Evolutionary conservation across 1,139 yeast genomes (phyloP).

Genomic region (Scheffersomyces illinoinensis): DNA sequence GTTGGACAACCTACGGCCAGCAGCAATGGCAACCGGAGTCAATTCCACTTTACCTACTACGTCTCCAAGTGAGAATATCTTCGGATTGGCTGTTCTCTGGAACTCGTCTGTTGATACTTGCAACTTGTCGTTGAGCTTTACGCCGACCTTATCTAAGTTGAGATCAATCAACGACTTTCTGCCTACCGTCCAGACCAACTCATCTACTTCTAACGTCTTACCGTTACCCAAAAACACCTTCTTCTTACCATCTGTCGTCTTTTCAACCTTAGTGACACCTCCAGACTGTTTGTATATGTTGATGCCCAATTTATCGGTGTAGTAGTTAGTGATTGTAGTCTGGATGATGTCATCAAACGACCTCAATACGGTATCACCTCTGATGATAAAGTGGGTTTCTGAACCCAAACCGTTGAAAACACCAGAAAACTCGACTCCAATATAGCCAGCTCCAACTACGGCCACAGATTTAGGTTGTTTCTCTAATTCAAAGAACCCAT

Average conservation of each 20-base stretch:
- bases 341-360: conserved; percentile 84
- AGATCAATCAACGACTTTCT: conserved; percentile 75
- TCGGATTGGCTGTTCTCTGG: conserved; percentile 74
- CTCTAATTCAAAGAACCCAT: conserved; percentile 83
- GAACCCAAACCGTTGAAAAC: conserved; percentile 85
- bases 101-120: conserved; percentile 81
- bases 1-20: conserved; percentile 92
- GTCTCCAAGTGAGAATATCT: conserved; percentile 88
- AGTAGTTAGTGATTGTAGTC: conserved; percentile 74
- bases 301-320: conserved; percentile 73
- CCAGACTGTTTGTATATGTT: conserved; percentile 68
- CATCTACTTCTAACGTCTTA: conserved; percentile 66
- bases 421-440: conserved; percentile 94
- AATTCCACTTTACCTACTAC: conserved; percentile 88
- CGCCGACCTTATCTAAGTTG: conserved; percentile 75
- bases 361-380: conserved; percentile 89
- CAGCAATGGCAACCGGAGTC: conserved; percentile 98
- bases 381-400: conserved; percentile 83
- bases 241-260: conserved; percentile 59
- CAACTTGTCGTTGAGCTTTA: conserved; percentile 55
- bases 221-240: conserved; percentile 60
- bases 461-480: conserved; percentile 90
- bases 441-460: conserved; percentile 96
- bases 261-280: conserved; percentile 61
- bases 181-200: conserved; percentile 91